These are phyloP conservation scores for Pestalotiopsis sp. DNA, from an alignment of 2,329 filamentous ascomycete species.

Conservation along the genomic window DNA sequence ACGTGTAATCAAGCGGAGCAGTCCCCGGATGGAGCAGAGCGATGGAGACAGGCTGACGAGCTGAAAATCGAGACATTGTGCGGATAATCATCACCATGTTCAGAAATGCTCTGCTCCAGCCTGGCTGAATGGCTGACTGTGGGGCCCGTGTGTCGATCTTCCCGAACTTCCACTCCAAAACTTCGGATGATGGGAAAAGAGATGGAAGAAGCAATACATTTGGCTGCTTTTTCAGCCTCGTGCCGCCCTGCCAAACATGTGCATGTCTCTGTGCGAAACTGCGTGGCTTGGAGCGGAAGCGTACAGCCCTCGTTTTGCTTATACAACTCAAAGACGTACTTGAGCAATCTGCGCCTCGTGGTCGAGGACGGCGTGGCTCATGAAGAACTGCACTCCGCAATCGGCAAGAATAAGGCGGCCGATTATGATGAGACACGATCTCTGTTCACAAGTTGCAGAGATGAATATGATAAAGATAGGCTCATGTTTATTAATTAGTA, in stretches of 20 bases:
- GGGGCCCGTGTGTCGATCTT: not conserved
- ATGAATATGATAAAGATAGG: not conserved
- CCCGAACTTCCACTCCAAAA: not conserved
- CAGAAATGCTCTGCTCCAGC: not conserved
- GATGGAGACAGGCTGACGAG: no score
- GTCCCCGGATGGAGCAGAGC: no score
- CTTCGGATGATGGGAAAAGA: not conserved
- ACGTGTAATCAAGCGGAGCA: no score
- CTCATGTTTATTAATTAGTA: no score
- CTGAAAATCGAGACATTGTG: no score
- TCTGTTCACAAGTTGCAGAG: not conserved
- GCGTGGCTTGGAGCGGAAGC: not conserved
- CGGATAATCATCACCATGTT: not conserved
- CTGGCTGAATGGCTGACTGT: not conserved
- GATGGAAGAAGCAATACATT: not conserved
- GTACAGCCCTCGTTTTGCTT: not conserved
- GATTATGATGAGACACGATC: not conserved
- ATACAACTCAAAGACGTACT: not conserved
- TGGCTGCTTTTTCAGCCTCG: not conserved
- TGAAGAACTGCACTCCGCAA: not conserved
- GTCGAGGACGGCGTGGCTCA: not conserved
- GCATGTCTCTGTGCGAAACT: not conserved
- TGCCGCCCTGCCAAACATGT: not conserved
- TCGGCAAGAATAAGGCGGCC: not conserved
- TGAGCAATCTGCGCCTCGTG: not conserved